A percentile compares a stretch with the other conserved stretches of the same genome.
Evolutionary conservation across 495 filamentous ascomycete species (phyloP).

Genomic region (Poronia punctata): DNA sequence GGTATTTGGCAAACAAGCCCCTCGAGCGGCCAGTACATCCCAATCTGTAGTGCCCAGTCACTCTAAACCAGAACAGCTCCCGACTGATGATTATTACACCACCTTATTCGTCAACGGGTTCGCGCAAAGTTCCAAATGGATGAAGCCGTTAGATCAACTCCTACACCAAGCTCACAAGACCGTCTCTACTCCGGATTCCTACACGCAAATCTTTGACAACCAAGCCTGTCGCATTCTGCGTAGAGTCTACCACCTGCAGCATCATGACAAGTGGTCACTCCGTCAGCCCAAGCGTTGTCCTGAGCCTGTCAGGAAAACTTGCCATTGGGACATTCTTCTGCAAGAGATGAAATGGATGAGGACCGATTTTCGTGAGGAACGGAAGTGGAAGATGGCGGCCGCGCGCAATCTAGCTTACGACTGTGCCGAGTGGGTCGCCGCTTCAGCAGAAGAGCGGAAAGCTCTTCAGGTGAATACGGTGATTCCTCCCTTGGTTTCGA

Average conservation of each 20-base stretch:
- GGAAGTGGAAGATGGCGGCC: slow-evolving; percentile 83
- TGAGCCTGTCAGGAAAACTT: slow-evolving; percentile 67
- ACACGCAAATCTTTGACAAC: slow-evolving; percentile 68
- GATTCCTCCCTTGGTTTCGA: slow-evolving; percentile 26
- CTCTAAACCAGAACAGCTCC: slow-evolving; percentile 35
- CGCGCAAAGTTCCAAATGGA: slow-evolving; percentile 49
- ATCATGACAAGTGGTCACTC: slow-evolving; percentile 82
- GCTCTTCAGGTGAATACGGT: slow-evolving; percentile 58
- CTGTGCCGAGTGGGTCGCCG: slow-evolving; percentile 73
- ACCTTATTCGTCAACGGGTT: slow-evolving; percentile 71
- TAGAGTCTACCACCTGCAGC: slow-evolving; percentile 81
- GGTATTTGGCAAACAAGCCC: slow-evolving; percentile 61
- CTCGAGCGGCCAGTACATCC: slow-evolving; percentile 21
- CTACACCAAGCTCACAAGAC: slow-evolving; percentile 74
- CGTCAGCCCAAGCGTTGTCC: slow-evolving; percentile 71
- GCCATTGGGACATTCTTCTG: slow-evolving; percentile 79
- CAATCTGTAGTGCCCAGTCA: slow-evolving; percentile 23
- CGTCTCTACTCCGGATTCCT: slow-evolving; percentile 67
- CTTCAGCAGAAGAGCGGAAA: slow-evolving; percentile 51
- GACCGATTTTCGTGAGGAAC: slow-evolving; percentile 88
- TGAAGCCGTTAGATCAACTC: slow-evolving; percentile 59
- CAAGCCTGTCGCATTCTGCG: slow-evolving; percentile 78
- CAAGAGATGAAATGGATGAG: slow-evolving; percentile 96
- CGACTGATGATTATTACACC: slow-evolving; percentile 66
- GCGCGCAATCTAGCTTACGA: slow-evolving; percentile 69